Evolutionary conservation across 2,329 filamentous ascomycete species (phyloP).

Genomic region (Scedosporium boydii): DNA sequence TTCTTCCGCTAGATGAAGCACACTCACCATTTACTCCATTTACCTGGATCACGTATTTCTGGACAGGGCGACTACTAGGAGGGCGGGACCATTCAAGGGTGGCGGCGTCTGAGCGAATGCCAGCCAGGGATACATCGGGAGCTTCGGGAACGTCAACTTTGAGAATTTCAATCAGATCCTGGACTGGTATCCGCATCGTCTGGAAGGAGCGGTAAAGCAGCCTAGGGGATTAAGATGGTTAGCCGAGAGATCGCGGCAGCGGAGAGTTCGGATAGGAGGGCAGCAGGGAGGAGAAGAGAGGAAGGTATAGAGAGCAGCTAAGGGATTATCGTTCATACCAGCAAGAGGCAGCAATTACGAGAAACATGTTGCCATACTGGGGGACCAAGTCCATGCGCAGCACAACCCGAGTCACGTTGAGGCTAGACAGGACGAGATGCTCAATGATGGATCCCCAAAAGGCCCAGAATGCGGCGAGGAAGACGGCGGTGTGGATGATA

Average conservation of each 20-base stretch:
- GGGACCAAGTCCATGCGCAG: conserved; percentile 9
- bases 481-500: conserved; percentile 10
- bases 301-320: conserved; percentile 1
- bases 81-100: conserved; percentile 85
- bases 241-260: not conserved
- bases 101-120: conserved; percentile 78
- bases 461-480: conserved; percentile 11
- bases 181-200: conserved; percentile 82
- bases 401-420: conserved; percentile 3
- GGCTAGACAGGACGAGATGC: conserved; percentile 7
- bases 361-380: conserved; percentile 11
- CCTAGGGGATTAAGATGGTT: conserved; percentile 36
- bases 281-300: not conserved
- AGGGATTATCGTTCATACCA: conserved; percentile 8
- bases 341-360: conserved; percentile 8
- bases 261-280: not conserved
- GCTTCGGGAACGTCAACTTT: conserved; percentile 88
- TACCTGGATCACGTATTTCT: conserved; percentile 85
- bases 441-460: conserved; percentile 9
- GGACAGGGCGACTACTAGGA: conserved; percentile 53
- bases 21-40: conserved; percentile 80
- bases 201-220: conserved; percentile 77
- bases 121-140: conserved; percentile 82
- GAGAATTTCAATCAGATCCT: conserved; percentile 81
- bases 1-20: not conserved